Base-by-base conservation (phyloP, 805 yeast genomes). In the Blastobotrys americana region DNA sequence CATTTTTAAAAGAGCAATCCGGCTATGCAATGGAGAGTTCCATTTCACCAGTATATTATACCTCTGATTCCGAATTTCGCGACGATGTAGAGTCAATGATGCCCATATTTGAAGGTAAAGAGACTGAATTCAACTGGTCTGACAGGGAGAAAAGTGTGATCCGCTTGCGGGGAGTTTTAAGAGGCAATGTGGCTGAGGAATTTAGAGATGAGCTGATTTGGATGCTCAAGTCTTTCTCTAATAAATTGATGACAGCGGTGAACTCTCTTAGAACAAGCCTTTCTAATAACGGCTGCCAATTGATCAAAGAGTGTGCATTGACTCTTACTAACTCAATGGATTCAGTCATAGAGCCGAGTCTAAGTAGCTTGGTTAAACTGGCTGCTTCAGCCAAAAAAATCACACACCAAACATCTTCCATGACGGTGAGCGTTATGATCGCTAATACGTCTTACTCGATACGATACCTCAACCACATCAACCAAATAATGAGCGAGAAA, bases 101-200 rank as follows among this genome's bases (percentile, higher is more conserved):
- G 5, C 47, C 60, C 0, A 52, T 59, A 19, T 88, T 90, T 55
- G 74, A 70, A 5, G 83, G 82, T 3, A 70, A 82, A 55, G 98
- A 93, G 60, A 83, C 95, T 0, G 98, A 93, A 57, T 72, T 73
- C 47, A 93, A 93, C 59, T 93, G 98, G 98, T 64, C 69, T 18
- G 53, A 56, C 0, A 72, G 98, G 56, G 96, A 89, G 54, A 71
- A 73, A 42, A 67, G 68, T 41, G 73, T 87, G 2, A 55, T 73
- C 1, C 71, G 70, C 40, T 56, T 87, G 27, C 71, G 96, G 45
- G 68, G 74, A 1, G 63, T 82, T 3, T 50, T 85, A 2, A 63
- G 87, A 37, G 87, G 89, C 2, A 76, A 78, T 54, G 65, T 73
- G 1, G 57, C 66, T 1, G 38, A 42, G 0, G 67, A 69, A 1